Evolutionary conservation across 257 asterid species (phyloP).

Genomic region (Fraxinus americana): DNA sequence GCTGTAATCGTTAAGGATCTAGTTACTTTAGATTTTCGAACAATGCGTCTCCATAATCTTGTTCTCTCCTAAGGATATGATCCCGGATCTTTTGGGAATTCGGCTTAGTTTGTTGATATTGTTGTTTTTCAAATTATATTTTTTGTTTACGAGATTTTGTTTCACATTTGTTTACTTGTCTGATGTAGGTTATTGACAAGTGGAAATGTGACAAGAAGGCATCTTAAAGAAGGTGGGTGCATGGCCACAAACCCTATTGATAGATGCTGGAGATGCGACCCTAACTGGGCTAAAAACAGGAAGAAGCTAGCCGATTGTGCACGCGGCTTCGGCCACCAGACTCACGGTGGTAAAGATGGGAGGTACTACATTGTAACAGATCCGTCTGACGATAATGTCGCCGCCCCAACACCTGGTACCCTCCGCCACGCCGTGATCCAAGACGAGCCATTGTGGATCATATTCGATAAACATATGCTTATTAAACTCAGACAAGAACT

Average conservation of each 20-base stretch:
- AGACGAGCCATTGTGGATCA: slow-evolving; percentile 54
- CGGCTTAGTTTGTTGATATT: background rate
- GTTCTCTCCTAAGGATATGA: background rate
- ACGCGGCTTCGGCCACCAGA: slow-evolving; percentile 46
- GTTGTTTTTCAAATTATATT: background rate
- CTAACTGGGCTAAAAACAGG: slow-evolving; percentile 43
- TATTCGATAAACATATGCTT: slow-evolving; percentile 47
- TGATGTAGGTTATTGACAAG: slow-evolving; percentile 36
- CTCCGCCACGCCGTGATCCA: slow-evolving; percentile 69
- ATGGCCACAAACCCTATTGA: slow-evolving; percentile 58
- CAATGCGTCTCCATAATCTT: background rate
- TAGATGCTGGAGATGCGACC: slow-evolving; percentile 54
- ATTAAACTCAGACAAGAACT: slow-evolving; percentile 57
- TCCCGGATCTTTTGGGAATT: background rate
- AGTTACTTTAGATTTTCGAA: too few species aligned
- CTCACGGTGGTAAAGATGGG: slow-evolving; percentile 49
- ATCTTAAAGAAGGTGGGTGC: slow-evolving; percentile 37
- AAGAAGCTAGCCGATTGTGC: slow-evolving; percentile 46
- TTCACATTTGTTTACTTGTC: background rate
- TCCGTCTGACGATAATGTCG: slow-evolving; percentile 39
- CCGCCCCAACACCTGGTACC: slow-evolving; percentile 47
- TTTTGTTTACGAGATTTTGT: background rate
- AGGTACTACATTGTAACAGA: slow-evolving; percentile 45
- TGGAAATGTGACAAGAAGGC: slow-evolving; percentile 35
- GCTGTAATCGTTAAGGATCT: too few species aligned